phyloP scores from a whole-genome alignment of 1,284 basidiomycete species.

The Apiotrichum porosum region DNA sequence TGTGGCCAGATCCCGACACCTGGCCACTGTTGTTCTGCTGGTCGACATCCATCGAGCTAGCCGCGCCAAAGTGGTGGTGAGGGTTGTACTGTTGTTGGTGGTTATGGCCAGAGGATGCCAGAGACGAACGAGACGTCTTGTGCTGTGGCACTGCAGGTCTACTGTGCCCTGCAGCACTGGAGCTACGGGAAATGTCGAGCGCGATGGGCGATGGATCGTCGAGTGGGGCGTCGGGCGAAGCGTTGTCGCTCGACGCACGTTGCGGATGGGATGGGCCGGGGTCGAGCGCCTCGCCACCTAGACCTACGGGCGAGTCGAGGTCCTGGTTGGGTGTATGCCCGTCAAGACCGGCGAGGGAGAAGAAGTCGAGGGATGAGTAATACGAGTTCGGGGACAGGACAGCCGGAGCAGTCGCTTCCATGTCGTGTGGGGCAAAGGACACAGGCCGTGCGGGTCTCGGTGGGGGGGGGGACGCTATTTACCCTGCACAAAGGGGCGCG shows the following conservation, averaged over 20 bases:
- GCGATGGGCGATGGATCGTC: constrained; percentile 20
- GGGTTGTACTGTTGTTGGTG: not conserved
- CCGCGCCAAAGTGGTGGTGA: not conserved
- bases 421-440: not conserved
- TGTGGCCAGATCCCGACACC: constrained; percentile 3
- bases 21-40: not conserved
- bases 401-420: not conserved
- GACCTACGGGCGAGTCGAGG: not conserved
- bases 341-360: constrained; percentile 18
- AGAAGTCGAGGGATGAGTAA: constrained; percentile 16
- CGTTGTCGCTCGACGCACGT: too few relatives aligned
- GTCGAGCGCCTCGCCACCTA: not conserved
- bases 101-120: not conserved
- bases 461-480: too few relatives aligned
- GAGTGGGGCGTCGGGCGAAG: constrained; percentile 7
- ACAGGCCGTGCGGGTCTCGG: too few relatives aligned
- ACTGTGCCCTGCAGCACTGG: constrained; percentile 7
- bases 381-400: constrained; percentile 5
- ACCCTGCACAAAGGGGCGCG: too few relatives aligned
- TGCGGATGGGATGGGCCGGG: too few relatives aligned
- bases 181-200: constrained; percentile 9
- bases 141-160: too few relatives aligned
- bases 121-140: too few relatives aligned
- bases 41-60: constrained; percentile 1
- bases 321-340: constrained; percentile 3